Evolutionary conservation across 371 early-diverging fungal genomes (phyloP).

Genomic region (Mortierella sp.): DNA sequence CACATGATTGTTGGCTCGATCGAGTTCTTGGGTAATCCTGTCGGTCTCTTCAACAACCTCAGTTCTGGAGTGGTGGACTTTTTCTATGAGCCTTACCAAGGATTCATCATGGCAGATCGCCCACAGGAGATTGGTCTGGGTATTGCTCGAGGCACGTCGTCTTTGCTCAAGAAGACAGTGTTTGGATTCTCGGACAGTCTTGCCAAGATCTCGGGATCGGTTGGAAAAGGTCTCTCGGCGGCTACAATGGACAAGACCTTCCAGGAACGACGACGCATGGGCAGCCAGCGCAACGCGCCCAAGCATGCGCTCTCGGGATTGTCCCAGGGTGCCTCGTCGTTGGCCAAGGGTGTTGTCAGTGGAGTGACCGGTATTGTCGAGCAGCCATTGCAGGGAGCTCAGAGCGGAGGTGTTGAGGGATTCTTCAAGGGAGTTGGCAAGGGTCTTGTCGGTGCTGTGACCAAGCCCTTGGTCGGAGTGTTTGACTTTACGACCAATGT

Average conservation of each 20-base stretch:
- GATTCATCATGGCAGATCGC: slow-evolving; percentile 94
- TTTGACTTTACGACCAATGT: slow-evolving; percentile 95
- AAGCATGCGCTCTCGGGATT: slow-evolving; percentile 95
- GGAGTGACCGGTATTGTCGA: slow-evolving; percentile 94
- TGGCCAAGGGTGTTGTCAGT: slow-evolving; percentile 88
- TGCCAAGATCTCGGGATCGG: slow-evolving; percentile 95
- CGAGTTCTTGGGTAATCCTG: slow-evolving; percentile 98
- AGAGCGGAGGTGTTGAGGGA: slow-evolving; percentile 93
- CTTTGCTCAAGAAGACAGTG: slow-evolving; percentile 95
- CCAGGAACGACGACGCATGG: slow-evolving; percentile 88
- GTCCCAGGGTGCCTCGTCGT: slow-evolving; percentile 89
- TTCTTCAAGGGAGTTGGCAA: slow-evolving; percentile 98
- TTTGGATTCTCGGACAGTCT: slow-evolving; percentile 97
- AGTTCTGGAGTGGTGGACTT: slow-evolving; percentile 96
- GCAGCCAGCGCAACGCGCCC: slow-evolving; percentile 90
- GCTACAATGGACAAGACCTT: slow-evolving; percentile 96
- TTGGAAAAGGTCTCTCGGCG: slow-evolving; percentile 96
- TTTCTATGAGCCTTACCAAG: slow-evolving; percentile 98
- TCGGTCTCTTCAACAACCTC: slow-evolving; percentile 95
- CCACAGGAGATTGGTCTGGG: slow-evolving; percentile 98
- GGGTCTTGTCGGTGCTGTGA: slow-evolving; percentile 94
- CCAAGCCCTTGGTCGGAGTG: slow-evolving; percentile 95
- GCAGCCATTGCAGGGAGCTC: slow-evolving; percentile 95
- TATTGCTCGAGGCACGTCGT: slow-evolving; percentile 93
- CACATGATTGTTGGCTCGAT: slow-evolving; percentile 97